Evolutionary conservation across 345 rosid species (phyloP), one percentile per base, ranked within the genome.

Genomic region (Euclidium syriacum): DNA sequence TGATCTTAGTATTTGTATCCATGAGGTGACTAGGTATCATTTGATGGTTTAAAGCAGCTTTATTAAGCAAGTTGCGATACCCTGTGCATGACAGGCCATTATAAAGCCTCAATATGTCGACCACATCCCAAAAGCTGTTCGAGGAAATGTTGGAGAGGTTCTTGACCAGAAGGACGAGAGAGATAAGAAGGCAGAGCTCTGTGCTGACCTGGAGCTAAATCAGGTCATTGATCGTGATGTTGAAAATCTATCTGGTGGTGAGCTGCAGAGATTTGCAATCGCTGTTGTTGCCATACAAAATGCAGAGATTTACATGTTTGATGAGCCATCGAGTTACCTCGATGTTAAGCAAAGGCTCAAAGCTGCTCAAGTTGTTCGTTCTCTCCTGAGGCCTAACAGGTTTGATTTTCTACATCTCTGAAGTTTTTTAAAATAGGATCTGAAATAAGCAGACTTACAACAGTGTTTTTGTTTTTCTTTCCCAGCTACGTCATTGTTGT

Each of bases 291-390:
- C 90, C 39, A 78, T 95, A 74, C 96, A 95, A 70, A 86, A 79
- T 80, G 99, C 97, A n/a, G 99, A 95, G 73, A 90, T 95, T 38
- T 95, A 88, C 72, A 95, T 95, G 99, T 95, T 95, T 77, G 99
- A 95, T 70, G 99, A 95, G 46, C 99, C 99, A 41, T 95, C 99
- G 29, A 95, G 99, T 79, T 95, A 88, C 79, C 96, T 95, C 27
- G 99, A 95, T 85, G 99, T 95, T 48, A 90, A 85, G 57, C 99
- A 95, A 81, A 84, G 99, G 79, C 92, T 95, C 50, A 95, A 90
- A 79, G 98, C 99, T 36, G 96, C 99, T 64, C 95, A 81, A 85
- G 98, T 90, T 62, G 2, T 95, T 44, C 82, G 98, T 52, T 90
- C 96, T 25, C 81, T 95, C 71, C 92, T 86, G 48, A 81, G 97